Base-by-base conservation (phyloP, 1,139 yeast genomes). In the Chernovozyma aurita region DNA sequence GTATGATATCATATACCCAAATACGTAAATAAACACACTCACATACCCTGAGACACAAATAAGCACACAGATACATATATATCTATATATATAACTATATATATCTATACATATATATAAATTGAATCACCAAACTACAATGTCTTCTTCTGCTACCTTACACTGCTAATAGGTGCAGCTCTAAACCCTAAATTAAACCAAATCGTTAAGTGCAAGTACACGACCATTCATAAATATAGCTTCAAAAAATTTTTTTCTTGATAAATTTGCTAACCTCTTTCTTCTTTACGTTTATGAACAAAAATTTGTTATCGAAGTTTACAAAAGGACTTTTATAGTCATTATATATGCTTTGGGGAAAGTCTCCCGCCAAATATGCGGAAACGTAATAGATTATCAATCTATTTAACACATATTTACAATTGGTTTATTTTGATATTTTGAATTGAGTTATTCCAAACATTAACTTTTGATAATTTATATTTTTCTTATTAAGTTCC, bases 241-340 rank as follows among this genome's bases (percentile, higher is more conserved):
- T n/a, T n/a, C n/a, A n/a, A n/a, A n/a, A n/a, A n/a, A n/a, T n/a
- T n/a, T n/a, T n/a, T n/a, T n/a, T n/a, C n/a, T n/a, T n/a, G n/a
- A n/a, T n/a, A n/a, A 28, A n/a, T 35, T 33, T 21, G 20, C 32
- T 28, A 31, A 26, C 34, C 38, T 40, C 42, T 46, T 49, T 49
- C 46, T 57, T 58, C 67, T 50, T 56, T 52, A 69, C 76, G 71
- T 70, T 62, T 79, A 72, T 74, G 78, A 72, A 59, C 77, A 65
- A 82, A 82, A 86, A 83, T 79, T 82, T 83, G 88, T 80, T 79
- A 57, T 78, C 92, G 81, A 84, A 82, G 90, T 85, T 62, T 65
- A 65, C 90, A 70, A 49, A 78, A 72, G 70, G 78, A 63, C 53
- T 39, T 32, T 33, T 25, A 33, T 45, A 42, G 50, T 50, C 57